Base-by-base conservation (phyloP, 2,329 filamentous ascomycete genomes). In the Phialophora macrospora region DNA sequence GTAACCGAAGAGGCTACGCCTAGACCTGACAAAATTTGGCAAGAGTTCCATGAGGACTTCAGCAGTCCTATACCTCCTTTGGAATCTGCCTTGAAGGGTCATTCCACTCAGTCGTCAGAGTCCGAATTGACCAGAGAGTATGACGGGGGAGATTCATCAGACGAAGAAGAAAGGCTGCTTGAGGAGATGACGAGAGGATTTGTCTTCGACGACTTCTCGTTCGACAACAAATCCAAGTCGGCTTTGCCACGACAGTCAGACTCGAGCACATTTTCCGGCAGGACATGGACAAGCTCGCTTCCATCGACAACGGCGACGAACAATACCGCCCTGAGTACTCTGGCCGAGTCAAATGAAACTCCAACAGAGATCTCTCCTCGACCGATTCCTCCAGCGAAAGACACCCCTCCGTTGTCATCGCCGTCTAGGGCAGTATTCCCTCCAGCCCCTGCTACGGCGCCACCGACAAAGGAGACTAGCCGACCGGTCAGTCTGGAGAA, bases 111-210 rank as follows among this genome's bases (percentile, higher is more conserved):
- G 30, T 20, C 17, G 6, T 64, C 63, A 3, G 62, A 70, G 44
- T 32, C 59, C 12, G 65, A 82, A 62, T 75, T 82, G 30, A 76
- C 76, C 4, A 74, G 77, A 56, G 77, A 83, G 59, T 85, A 85
- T 70, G 75, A 81, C 17, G 85, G 86, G 32, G 87, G 87, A 59
- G 88, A 90, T 70, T 83, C 88, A 22, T 88, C 85, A 2, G 89
- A 93, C 62, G 91, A 93, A 70, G 84, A 87, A 74, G 90, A 93
- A 74, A 84, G 88, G 38, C 84, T 93, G 60, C 78, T 97, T 56
- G 94, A 97, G 68, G 92, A 97, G 75, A 92, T 98, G 85, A 93
- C 91, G 0, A 87, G 86, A 69, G 92, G 90, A 60, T 94, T 93
- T 76, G 86, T 88, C 62, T 88, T 95, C 73, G 91, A 94, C 63